Evolutionary conservation across 352 stramenopile genomes (phyloP).

Genomic region (Pythium pyrilobum): DNA sequence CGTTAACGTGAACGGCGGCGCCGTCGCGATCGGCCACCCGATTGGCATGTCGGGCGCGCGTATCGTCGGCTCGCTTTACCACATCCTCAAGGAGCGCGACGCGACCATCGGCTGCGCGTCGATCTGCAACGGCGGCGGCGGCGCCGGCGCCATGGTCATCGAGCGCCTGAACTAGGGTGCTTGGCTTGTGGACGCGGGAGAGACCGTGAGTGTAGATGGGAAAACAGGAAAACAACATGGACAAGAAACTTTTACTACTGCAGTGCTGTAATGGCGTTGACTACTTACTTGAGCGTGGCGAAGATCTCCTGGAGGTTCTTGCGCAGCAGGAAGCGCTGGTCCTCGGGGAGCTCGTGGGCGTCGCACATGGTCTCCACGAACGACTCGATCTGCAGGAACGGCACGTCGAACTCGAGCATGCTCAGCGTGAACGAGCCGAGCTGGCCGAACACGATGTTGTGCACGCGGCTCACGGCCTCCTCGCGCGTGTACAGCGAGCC

Average conservation of each 20-base stretch:
- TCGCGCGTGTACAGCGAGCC: slow-evolving; percentile 42
- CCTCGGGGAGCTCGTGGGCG: slow-evolving; percentile 78
- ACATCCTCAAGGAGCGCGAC: slow-evolving; percentile 94
- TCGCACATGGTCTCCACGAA: slow-evolving; percentile 88
- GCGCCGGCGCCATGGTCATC: slow-evolving; percentile 95
- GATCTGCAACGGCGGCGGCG: slow-evolving; percentile 98
- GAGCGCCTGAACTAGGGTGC: slow-evolving; percentile 88
- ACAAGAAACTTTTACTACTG: too few species aligned
- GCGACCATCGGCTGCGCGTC: slow-evolving; percentile 94
- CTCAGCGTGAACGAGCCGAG: slow-evolving; percentile 81
- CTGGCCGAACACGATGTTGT: slow-evolving; percentile 88
- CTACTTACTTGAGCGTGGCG: slow-evolving; percentile 24
- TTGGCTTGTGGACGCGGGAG: too few species aligned
- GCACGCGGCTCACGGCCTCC: slow-evolving; percentile 75
- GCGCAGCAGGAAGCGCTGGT: slow-evolving; percentile 76
- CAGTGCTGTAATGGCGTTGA: too few species aligned
- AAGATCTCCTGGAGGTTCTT: slow-evolving; percentile 82
- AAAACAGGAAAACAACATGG: too few species aligned
- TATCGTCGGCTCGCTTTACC: slow-evolving; percentile 94
- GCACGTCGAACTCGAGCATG: slow-evolving; percentile 86
- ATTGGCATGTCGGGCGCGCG: slow-evolving; percentile 87
- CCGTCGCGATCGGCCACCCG: slow-evolving; percentile 77
- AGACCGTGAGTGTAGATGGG: too few species aligned
- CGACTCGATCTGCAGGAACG: slow-evolving; percentile 70
- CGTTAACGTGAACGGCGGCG: slow-evolving; percentile 97